A percentile compares a stretch with the other conserved stretches of the same genome.
phyloP scores from a whole-genome alignment of 2,329 filamentous ascomycete species.

The Celoporthe dispersa region DNA sequence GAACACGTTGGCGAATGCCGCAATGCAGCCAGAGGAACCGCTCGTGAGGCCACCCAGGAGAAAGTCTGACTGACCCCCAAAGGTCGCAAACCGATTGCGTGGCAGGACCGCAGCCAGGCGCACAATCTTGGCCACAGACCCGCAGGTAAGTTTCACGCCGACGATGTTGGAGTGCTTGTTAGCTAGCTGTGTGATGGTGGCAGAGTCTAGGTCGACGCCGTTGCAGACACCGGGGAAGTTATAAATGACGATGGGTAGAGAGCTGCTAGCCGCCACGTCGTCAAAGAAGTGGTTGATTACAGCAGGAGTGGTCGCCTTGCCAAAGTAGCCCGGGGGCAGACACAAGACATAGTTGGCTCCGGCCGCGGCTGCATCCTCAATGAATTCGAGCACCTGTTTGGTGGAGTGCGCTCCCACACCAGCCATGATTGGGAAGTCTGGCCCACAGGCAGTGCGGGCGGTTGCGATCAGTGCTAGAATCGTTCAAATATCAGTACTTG shows the following conservation, averaged over 20 bases:
- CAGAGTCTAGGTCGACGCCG: constrained; percentile 70
- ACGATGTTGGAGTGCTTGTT: constrained; percentile 57
- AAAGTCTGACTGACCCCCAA: constrained; percentile 76
- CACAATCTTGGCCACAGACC: constrained; percentile 68
- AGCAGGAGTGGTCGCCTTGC: constrained; percentile 60
- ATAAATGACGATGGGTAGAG: constrained; percentile 66
- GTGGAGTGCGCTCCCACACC: constrained; percentile 69
- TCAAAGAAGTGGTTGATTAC: constrained; percentile 64
- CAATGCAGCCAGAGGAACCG: constrained; percentile 64
- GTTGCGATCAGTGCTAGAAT: constrained; percentile 52
- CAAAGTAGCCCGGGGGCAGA: constrained; percentile 68
- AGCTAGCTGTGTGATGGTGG: constrained; percentile 60
- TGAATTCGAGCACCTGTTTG: constrained; percentile 63
- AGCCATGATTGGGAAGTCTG: constrained; percentile 62
- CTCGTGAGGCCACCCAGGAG: constrained; percentile 63
- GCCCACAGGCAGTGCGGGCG: constrained; percentile 58
- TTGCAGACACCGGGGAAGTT: constrained; percentile 73
- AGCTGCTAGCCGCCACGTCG: constrained; percentile 56
- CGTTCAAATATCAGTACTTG: background rate
- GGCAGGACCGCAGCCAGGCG: constrained; percentile 58
- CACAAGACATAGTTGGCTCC: constrained; percentile 66
- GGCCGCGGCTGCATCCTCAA: constrained; percentile 61
- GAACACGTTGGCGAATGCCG: constrained; percentile 66
- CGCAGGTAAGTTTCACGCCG: constrained; percentile 69
- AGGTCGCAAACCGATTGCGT: constrained; percentile 65